phyloP scores from a whole-genome alignment of 1,284 basidiomycete genomes.

The Trichosporon coremiiforme region DNA sequence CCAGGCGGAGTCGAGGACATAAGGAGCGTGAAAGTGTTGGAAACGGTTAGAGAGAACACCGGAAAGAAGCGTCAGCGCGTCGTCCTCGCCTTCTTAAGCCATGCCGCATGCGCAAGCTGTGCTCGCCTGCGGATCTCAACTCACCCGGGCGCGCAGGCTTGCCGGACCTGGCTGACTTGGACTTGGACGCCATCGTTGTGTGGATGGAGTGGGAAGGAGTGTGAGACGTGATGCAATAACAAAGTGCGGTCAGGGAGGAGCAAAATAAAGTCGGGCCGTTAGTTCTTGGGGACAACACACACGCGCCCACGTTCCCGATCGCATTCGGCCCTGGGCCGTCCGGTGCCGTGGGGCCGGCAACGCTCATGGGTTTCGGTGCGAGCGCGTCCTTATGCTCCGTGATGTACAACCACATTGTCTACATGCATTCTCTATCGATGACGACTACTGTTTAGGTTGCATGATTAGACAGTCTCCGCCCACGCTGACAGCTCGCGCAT shows the following conservation, averaged over 20 bases:
- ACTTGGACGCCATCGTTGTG: slow-evolving; percentile 13
- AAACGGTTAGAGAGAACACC: background rate
- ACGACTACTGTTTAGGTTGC: background rate
- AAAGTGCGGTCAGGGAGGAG: background rate
- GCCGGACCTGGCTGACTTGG: slow-evolving; percentile 8
- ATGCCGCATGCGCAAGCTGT: background rate
- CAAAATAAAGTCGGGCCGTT: background rate
- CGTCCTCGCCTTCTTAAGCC: background rate
- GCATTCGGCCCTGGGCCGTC: too few species aligned
- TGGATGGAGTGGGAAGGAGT: background rate
- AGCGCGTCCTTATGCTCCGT: background rate
- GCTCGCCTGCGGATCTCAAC: background rate
- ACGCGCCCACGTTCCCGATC: slow-evolving; percentile 11
- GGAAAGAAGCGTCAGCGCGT: slow-evolving; percentile 5
- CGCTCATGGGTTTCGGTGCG: background rate
- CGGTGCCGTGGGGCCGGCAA: background rate
- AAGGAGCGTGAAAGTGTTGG: background rate
- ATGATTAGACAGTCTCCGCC: slow-evolving; percentile 37
- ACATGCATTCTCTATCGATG: too few species aligned
- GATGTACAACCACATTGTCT: background rate
- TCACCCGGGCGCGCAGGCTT: slow-evolving; percentile 3
- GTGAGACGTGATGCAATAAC: slow-evolving; percentile 2
- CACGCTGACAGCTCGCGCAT: slow-evolving; percentile 46
- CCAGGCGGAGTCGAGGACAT: background rate
- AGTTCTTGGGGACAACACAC: background rate